These are phyloP conservation scores for Mycena polygramma DNA, from an alignment of 768 basidiomycete species.

Conservation along the genomic window DNA sequence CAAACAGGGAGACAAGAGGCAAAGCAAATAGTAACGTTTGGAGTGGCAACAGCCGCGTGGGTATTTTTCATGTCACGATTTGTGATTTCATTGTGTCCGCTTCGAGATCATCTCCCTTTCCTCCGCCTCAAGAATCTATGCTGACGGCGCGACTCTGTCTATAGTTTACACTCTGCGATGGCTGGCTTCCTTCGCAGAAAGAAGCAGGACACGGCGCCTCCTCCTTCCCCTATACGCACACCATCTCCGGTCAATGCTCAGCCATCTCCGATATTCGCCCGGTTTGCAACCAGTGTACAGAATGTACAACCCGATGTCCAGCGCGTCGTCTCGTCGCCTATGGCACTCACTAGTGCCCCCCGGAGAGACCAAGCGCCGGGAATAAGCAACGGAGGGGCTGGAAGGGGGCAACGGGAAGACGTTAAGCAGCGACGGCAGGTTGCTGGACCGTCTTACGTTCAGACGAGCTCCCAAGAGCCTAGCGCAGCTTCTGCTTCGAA, in stretches of 20 bases:
- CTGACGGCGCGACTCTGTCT: conserved; percentile 12
- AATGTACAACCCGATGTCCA: conserved; percentile 7
- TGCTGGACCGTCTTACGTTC: conserved; percentile 31
- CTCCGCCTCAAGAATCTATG: conserved; percentile 9
- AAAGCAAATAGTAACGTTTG: neutral
- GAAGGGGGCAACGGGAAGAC: conserved; percentile 29
- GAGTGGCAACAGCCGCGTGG: neutral
- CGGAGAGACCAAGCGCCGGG: conserved; percentile 27
- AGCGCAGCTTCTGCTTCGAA: conserved; percentile 31
- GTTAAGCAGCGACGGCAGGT: conserved; percentile 22
- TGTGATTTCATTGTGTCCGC: conserved; percentile 2
- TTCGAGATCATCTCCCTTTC: conserved; percentile 1
- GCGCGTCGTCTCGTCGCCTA: conserved; percentile 37
- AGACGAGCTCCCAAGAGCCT: conserved; percentile 7
- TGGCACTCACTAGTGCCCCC: conserved; percentile 27
- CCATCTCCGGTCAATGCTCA: conserved; percentile 13
- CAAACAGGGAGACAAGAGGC: conserved; percentile 2
- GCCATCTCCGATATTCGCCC: conserved; percentile 33
- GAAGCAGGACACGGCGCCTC: conserved; percentile 26
- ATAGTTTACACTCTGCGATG: conserved; percentile 26
- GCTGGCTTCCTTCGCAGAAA: conserved; percentile 39
- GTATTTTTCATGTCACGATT: neutral
- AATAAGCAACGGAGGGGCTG: conserved; percentile 21
- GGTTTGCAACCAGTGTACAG: conserved; percentile 29
- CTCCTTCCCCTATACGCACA: conserved; percentile 4